Percentiles rank a stretch among this genome's conserved stretches.
These are phyloP conservation scores for Leucoagaricus sp. DNA, from an alignment of 1,284 basidiomycete species.

Conservation along the genomic window DNA sequence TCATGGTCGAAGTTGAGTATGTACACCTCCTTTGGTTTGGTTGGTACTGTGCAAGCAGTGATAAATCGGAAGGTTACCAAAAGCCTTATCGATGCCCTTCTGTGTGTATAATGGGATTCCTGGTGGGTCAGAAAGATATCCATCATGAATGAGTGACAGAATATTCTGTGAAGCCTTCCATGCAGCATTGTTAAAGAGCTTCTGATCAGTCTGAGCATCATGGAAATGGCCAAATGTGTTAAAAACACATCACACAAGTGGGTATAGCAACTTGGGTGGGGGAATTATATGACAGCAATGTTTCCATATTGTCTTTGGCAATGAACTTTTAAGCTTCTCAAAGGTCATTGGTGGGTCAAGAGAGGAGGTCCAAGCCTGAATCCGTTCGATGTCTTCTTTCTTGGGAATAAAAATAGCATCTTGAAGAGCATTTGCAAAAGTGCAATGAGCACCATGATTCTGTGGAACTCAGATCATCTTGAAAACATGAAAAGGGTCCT, in stretches of 20 bases:
- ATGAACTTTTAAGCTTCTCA: neutral
- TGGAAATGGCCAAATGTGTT: neutral
- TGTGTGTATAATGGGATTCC: neutral
- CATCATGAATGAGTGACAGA: neutral
- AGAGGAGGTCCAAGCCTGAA: neutral
- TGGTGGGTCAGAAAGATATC: neutral
- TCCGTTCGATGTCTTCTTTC: neutral
- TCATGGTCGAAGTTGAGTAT: conserved; percentile 16
- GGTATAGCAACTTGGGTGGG: neutral
- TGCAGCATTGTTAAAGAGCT: neutral
- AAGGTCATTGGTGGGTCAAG: neutral
- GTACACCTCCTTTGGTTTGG: conserved; percentile 26
- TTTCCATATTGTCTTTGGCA: neutral
- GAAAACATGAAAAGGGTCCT: too few species aligned
- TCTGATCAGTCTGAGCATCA: neutral
- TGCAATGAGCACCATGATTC: too few species aligned
- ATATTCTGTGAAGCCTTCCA: neutral
- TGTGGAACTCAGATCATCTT: too few species aligned
- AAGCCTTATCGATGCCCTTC: conserved; percentile 27
- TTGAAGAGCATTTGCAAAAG: too few species aligned
- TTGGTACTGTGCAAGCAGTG: conserved; percentile 22
- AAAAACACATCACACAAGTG: neutral
- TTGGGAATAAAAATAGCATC: too few species aligned
- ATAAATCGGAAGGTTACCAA: conserved; percentile 32
- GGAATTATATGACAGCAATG: neutral